Conservation (phyloP, 371 early-diverging fungal species). For the Mucor piriformis region DNA sequence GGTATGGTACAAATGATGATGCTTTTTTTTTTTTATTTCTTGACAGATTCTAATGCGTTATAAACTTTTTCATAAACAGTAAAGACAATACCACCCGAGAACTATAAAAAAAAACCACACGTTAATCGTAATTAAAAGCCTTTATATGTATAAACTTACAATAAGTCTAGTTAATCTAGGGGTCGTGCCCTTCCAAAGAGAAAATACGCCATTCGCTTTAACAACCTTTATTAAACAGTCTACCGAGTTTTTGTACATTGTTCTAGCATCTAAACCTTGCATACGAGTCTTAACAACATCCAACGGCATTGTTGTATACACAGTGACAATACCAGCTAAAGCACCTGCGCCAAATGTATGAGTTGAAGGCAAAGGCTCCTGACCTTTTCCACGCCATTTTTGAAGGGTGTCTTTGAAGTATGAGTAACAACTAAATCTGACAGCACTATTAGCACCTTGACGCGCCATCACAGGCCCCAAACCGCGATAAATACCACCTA, state of each 20-base stretch:
- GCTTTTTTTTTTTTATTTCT: not conserved
- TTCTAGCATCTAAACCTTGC: slow-evolving; percentile 78
- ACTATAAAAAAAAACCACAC: slow-evolving; percentile 41
- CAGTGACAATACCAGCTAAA: slow-evolving; percentile 87
- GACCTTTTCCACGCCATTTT: slow-evolving; percentile 38
- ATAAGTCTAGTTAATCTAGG: slow-evolving; percentile 86
- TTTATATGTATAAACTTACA: slow-evolving; percentile 49
- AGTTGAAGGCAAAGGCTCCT: slow-evolving; percentile 62
- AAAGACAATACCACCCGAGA: slow-evolving; percentile 94
- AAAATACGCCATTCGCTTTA: slow-evolving; percentile 74
- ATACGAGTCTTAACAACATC: slow-evolving; percentile 95
- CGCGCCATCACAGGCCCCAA: slow-evolving; percentile 88
- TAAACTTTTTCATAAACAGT: slow-evolving; percentile 86
- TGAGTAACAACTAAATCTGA: slow-evolving; percentile 86
- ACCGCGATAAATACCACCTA: slow-evolving; percentile 89
- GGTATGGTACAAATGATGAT: not conserved
- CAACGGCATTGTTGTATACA: slow-evolving; percentile 93
- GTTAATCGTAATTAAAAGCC: not conserved
- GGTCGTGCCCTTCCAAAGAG: slow-evolving; percentile 94
- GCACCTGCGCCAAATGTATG: slow-evolving; percentile 78
- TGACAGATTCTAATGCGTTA: slow-evolving; percentile 26
- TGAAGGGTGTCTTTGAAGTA: slow-evolving; percentile 68
- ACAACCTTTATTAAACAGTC: slow-evolving; percentile 78
- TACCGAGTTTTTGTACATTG: slow-evolving; percentile 68
- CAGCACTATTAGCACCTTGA: slow-evolving; percentile 92